These are phyloP conservation scores for Xerophyta viscosa DNA, from an alignment of 106 monocot genomes.

Conservation along the genomic window DNA sequence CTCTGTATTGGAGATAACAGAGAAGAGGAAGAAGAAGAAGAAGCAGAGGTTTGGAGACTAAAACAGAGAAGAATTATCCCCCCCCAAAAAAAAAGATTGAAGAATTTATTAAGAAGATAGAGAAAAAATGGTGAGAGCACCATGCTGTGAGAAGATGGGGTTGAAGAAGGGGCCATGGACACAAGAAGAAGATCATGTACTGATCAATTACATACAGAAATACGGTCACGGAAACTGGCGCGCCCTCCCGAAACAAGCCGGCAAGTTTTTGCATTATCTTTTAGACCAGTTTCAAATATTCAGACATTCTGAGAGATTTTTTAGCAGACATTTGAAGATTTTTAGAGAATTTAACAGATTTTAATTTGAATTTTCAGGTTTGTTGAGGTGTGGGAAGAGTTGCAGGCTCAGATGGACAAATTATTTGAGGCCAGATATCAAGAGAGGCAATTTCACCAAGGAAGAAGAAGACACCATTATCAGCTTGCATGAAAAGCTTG, in stretches of 20 bases:
- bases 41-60: no score
- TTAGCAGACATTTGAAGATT: no score
- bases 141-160: slow-evolving; percentile 50
- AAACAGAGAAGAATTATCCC: not conserved
- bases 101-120: no score
- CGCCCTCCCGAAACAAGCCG: slow-evolving; percentile 38
- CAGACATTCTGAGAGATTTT: no score
- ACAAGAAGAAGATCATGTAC: slow-evolving; percentile 26
- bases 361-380: slow-evolving; percentile 21
- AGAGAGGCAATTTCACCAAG: slow-evolving; percentile 36
- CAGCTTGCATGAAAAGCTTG: slow-evolving; percentile 26
- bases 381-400: slow-evolving; percentile 46
- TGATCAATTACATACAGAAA: slow-evolving; percentile 19
- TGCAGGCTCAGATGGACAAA: slow-evolving; percentile 45
- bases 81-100: not conserved
- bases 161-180: slow-evolving; percentile 48
- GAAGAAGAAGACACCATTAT: slow-evolving; percentile 45
- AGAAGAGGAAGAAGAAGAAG: no score
- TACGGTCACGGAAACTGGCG: slow-evolving; percentile 42
- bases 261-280: no score
- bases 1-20: no score
- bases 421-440: slow-evolving; percentile 38
- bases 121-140: slow-evolving; percentile 45
- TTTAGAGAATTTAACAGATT: no score
- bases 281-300: no score